Conservation (phyloP, 352 stramenopile genomes). For the Phytophthora foliorum region DNA sequence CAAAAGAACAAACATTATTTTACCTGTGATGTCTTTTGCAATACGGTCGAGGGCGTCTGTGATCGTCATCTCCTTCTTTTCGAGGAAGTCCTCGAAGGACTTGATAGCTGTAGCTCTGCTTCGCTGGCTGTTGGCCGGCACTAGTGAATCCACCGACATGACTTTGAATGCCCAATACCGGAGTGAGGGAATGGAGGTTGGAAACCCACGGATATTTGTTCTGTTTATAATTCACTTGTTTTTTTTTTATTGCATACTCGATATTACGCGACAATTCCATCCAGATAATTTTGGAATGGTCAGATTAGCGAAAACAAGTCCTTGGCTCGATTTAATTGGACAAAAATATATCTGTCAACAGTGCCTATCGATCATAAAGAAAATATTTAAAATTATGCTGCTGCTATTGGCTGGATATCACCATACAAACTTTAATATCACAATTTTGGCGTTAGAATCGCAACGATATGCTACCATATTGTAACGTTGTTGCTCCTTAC, state of each 20-base stretch:
- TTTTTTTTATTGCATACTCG: not conserved
- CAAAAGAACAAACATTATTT: not conserved
- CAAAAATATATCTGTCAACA: not conserved
- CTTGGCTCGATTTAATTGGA: not conserved
- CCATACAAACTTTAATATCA: no score
- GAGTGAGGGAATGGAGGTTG: not conserved
- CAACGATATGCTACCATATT: not conserved
- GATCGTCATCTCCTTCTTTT: not conserved
- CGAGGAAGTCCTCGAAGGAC: not conserved
- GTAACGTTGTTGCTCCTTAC: no score
- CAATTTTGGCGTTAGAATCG: no score
- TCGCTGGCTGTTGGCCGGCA: not conserved
- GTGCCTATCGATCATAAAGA: no score
- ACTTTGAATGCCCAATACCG: not conserved
- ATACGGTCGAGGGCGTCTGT: not conserved
- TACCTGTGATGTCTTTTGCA: not conserved
- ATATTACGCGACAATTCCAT: not conserved
- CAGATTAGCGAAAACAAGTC: not conserved
- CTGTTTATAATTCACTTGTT: not conserved
- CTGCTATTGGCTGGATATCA: no score
- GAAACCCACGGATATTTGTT: not conserved
- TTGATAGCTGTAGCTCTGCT: not conserved
- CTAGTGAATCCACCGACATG: not conserved
- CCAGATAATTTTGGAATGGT: slow-evolving; percentile 2
- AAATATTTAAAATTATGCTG: no score